Conservation (phyloP, 805 yeast species). For the Sugiyamaella qingdaonensis region DNA sequence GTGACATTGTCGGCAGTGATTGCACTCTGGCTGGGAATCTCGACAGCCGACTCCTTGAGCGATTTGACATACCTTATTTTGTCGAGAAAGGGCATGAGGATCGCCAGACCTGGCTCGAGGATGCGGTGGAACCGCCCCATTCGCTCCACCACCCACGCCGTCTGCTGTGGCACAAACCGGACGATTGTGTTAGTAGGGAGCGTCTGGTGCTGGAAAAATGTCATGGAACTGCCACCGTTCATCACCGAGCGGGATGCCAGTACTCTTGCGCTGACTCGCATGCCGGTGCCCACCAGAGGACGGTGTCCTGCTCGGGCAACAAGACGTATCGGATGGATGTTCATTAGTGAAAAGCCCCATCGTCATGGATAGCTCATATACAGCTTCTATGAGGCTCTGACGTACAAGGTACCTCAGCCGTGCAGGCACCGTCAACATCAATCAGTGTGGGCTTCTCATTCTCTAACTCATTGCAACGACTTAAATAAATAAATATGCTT, state of each 20-base stretch:
- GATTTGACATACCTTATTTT: constrained; percentile 77
- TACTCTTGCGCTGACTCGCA: neutral
- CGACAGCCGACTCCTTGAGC: constrained; percentile 78
- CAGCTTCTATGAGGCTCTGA: neutral
- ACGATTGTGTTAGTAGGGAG: constrained; percentile 73
- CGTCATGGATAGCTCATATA: neutral
- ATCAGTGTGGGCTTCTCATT: too few species aligned
- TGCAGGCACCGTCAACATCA: too few species aligned
- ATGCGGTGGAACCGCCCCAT: constrained; percentile 77
- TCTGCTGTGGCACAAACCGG: constrained; percentile 83
- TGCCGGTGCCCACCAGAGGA: neutral
- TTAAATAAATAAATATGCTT: too few species aligned
- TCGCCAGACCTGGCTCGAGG: constrained; percentile 72
- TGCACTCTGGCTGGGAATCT: constrained; percentile 78
- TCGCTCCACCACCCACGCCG: constrained; percentile 86
- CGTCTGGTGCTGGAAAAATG: constrained; percentile 56
- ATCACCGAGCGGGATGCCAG: neutral
- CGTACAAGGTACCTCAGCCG: too few species aligned
- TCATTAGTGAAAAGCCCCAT: neutral
- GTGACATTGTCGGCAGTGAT: constrained; percentile 84
- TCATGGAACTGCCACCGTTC: constrained; percentile 30
- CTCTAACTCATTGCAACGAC: too few species aligned
- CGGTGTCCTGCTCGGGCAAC: neutral
- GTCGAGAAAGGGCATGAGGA: constrained; percentile 69
- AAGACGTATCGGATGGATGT: neutral